phyloP scores from a whole-genome alignment of 768 basidiomycete species.

The Psilocybe cyanescens region DNA sequence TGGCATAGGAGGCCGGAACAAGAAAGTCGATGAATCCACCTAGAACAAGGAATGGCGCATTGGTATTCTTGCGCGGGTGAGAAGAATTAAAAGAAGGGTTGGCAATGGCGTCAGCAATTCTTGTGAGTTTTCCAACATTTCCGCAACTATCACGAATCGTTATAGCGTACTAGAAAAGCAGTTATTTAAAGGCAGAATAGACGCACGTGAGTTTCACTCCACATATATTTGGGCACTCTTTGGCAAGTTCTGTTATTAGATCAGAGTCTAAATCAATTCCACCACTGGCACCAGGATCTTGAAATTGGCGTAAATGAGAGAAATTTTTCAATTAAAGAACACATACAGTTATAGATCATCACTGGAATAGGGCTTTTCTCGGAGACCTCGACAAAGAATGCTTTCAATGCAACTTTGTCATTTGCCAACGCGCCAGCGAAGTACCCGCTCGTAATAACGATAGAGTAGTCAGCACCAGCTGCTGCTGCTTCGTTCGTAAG shows the following conservation, averaged over 20 bases:
- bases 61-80: conserved; percentile 69
- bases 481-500: conserved; percentile 76
- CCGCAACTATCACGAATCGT: conserved; percentile 62
- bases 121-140: conserved; percentile 88
- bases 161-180: conserved; percentile 5
- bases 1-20: conserved; percentile 69
- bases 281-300: conserved; percentile 85
- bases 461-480: conserved; percentile 85
- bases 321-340: conserved; percentile 3
- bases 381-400: conserved; percentile 77
- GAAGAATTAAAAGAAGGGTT: conserved; percentile 53
- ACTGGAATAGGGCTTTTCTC: conserved; percentile 85
- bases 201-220: conserved; percentile 91
- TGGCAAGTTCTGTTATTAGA: conserved; percentile 79
- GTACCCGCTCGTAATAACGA: conserved; percentile 88
- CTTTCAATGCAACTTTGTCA: conserved; percentile 71
- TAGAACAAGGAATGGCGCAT: conserved; percentile 79
- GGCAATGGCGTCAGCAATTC: conserved; percentile 74
- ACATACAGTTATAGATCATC: conserved; percentile 86
- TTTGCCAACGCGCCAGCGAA: conserved; percentile 75
- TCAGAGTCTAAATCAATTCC: conserved; percentile 94
- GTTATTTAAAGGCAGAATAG: background rate
- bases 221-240: conserved; percentile 73
- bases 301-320: conserved; percentile 15
- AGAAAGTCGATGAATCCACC: conserved; percentile 89